phyloP scores from a whole-genome alignment of 2,329 filamentous ascomycete species.

The Xylogone sp. region DNA sequence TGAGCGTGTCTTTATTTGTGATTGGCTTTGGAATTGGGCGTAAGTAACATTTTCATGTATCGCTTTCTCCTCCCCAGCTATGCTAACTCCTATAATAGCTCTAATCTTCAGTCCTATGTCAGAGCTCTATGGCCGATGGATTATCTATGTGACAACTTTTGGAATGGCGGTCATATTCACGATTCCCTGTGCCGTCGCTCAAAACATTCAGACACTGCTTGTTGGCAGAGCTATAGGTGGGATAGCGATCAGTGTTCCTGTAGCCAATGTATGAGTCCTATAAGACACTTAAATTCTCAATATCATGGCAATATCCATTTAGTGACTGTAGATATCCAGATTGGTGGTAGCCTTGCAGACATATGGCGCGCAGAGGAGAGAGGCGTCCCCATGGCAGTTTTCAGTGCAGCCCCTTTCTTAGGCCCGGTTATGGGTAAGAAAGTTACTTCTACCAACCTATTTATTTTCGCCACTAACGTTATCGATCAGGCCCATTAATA shows the following conservation, averaged over 20 bases:
- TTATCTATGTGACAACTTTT: slow-evolving; percentile 50
- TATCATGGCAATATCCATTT: not conserved
- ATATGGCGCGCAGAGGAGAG: slow-evolving; percentile 57
- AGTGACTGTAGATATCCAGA: not conserved
- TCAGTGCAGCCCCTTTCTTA: slow-evolving; percentile 56
- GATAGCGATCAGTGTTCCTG: slow-evolving; percentile 74
- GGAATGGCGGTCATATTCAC: slow-evolving; percentile 66
- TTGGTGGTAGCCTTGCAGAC: slow-evolving; percentile 44
- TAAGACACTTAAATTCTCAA: not conserved
- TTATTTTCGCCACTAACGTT: not conserved
- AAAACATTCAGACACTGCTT: slow-evolving; percentile 70
- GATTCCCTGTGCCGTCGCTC: slow-evolving; percentile 70
- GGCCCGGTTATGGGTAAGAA: slow-evolving; percentile 40
- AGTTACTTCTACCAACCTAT: not conserved
- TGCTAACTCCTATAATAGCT: slow-evolving; percentile 42
- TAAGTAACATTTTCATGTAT: not conserved
- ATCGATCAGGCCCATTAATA: slow-evolving; percentile 35
- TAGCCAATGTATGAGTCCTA: slow-evolving; percentile 69
- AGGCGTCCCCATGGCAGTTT: slow-evolving; percentile 56
- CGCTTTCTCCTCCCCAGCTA: not conserved
- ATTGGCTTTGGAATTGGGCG: slow-evolving; percentile 69
- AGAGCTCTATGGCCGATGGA: slow-evolving; percentile 65
- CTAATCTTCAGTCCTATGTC: slow-evolving; percentile 75
- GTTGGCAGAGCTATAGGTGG: slow-evolving; percentile 72
- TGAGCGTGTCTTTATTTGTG: slow-evolving; percentile 71